These are phyloP conservation scores for Lojkania enalia DNA, from an alignment of 2,329 filamentous ascomycete genomes.

Conservation along the genomic window DNA sequence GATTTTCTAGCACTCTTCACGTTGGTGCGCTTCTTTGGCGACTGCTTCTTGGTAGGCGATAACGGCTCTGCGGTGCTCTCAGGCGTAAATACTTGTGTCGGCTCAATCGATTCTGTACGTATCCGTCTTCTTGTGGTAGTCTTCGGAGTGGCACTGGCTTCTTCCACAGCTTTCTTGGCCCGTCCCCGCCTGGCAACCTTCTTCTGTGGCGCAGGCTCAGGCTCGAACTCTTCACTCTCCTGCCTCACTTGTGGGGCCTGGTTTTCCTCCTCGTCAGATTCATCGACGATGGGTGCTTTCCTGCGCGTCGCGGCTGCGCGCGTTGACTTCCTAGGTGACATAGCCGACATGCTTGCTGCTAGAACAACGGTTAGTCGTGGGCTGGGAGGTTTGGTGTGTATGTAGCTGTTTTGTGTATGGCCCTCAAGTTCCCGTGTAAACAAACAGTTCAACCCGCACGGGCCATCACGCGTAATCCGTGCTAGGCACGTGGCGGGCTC, in stretches of 20 bases:
- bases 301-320: constrained; percentile 67
- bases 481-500: not conserved
- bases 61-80: constrained; percentile 52
- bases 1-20: constrained; percentile 48
- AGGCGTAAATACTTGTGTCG: constrained; percentile 63
- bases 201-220: constrained; percentile 68
- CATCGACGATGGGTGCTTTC: constrained; percentile 72
- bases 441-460: not conserved
- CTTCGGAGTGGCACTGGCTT: constrained; percentile 51
- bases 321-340: constrained; percentile 57
- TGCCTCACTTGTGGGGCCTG: constrained; percentile 61
- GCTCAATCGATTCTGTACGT: constrained; percentile 57
- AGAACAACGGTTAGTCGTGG: not conserved
- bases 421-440: not conserved
- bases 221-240: constrained; percentile 74
- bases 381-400: not conserved
- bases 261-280: constrained; percentile 74
- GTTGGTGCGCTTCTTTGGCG: constrained; percentile 71
- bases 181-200: constrained; percentile 59
- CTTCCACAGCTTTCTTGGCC: constrained; percentile 47
- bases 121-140: constrained; percentile 50
- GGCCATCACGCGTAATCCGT: not conserved
- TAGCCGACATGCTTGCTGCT: constrained; percentile 42
- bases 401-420: not conserved
- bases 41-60: constrained; percentile 60